Conservation (phyloP, 768 basidiomycete genomes). For the Mycena polygramma region DNA sequence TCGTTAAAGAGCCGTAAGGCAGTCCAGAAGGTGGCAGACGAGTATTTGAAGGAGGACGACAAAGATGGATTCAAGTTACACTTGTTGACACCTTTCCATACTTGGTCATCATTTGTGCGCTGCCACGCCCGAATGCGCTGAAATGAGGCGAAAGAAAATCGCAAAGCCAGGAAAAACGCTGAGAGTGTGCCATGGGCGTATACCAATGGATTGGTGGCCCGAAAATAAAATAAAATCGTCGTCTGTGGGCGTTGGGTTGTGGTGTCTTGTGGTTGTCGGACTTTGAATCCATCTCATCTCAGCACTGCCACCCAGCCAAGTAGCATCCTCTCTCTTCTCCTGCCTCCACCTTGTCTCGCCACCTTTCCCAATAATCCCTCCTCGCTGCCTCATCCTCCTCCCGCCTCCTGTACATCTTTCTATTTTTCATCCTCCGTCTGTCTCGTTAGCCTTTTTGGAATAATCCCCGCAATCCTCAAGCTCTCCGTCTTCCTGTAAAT, state of each 20-base stretch:
- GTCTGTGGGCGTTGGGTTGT: no score
- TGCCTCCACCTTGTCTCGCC: slow-evolving; percentile 16
- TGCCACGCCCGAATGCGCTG: slow-evolving; percentile 2
- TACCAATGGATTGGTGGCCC: not conserved
- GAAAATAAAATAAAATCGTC: not conserved
- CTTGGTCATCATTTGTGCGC: slow-evolving; percentile 17
- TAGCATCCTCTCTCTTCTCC: not conserved
- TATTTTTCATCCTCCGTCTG: slow-evolving; percentile 31
- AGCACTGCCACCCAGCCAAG: no score
- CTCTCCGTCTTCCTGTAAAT: slow-evolving; percentile 14
- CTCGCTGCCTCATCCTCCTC: slow-evolving; percentile 7
- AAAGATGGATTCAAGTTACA: not conserved
- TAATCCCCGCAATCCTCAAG: slow-evolving; percentile 6
- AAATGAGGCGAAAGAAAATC: slow-evolving; percentile 19
- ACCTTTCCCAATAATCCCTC: slow-evolving; percentile 30
- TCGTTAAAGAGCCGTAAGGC: not conserved
- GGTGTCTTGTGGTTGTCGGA: not conserved
- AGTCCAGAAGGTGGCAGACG: no score
- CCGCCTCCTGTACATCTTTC: slow-evolving; percentile 25
- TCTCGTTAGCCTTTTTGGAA: slow-evolving; percentile 13
- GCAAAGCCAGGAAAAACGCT: slow-evolving; percentile 5
- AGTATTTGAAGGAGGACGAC: not conserved
- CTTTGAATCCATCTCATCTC: slow-evolving; percentile 11
- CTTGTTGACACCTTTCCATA: slow-evolving; percentile 19
- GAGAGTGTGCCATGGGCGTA: not conserved